Base-by-base conservation (phyloP, 352 stramenopile genomes). In the Detonula confervacea region DNA sequence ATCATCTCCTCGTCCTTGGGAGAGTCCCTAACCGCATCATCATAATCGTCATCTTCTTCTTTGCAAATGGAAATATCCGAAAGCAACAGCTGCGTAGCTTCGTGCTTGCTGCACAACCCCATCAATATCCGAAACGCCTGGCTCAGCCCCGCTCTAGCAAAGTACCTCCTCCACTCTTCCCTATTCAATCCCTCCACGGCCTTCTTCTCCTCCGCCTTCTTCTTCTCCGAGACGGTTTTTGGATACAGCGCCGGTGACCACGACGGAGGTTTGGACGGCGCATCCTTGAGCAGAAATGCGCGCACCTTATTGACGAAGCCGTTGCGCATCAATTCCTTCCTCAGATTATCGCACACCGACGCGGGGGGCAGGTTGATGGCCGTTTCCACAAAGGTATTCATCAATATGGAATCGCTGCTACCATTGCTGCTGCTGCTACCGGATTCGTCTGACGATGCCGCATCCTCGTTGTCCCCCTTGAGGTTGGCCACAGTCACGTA, bases 321-420 rank as follows among this genome's bases (percentile, higher is more conserved):
- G 77, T 90, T 91, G 8, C 51, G 49, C 1, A 92, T 82, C 1
- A 94, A 67, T 73, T 88, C 73, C 9, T 70, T 57, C 11, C 89
- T 66, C 16, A 94, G 69, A 42, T 90, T 84, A 65, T 93, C 74
- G 47, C 89, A 94, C 2, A 94, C 84, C 24, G 81, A 57, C 57
- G 89, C 90, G 1, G 86, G 73, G 42, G 87, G 87, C 5, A 94
- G 67, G 72, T 79, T 87, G n/a, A 90, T 88, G 5, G 86, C 83
- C 18, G 89, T 74, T 62, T 92, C 73, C 11, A 93, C 77, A 73
- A 93, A 94, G n/a, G 87, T 92, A 25, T 89, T 86, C 81, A 90
- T 90, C 12, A 93, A 72, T 37, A 89, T 62, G 1, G 57, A 75
- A 52, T 72, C 44, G 27, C 51, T 65, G n/a, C 44, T 61, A 14